Evolutionary conservation across 2,329 filamentous ascomycete species (phyloP).

Genomic region (Venturiaceae sp.): DNA sequence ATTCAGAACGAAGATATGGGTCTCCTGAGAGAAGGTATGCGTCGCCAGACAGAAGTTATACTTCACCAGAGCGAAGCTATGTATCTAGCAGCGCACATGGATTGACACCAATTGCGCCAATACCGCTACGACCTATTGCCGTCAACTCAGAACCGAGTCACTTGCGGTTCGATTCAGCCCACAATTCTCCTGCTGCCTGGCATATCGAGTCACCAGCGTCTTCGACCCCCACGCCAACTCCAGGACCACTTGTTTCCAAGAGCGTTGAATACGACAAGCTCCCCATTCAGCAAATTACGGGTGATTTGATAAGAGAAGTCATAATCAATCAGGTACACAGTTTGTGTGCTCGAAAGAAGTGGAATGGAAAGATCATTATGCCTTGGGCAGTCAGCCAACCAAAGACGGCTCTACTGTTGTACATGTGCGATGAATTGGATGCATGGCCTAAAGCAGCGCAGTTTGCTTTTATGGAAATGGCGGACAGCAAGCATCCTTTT

Average conservation of each 20-base stretch:
- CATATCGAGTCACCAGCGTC: neutral
- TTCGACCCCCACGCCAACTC: neutral
- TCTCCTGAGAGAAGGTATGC: slow-evolving; percentile 13
- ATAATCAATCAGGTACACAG: slow-evolving; percentile 1
- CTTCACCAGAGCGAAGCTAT: slow-evolving; percentile 19
- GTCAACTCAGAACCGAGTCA: neutral
- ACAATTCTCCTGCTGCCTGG: neutral
- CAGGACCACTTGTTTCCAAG: neutral
- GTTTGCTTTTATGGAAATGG: slow-evolving; percentile 26
- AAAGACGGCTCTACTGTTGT: slow-evolving; percentile 25
- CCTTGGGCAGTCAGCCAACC: slow-evolving; percentile 28
- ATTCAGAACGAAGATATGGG: slow-evolving; percentile 21
- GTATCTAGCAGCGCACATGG: slow-evolving; percentile 1
- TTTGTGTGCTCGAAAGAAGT: neutral
- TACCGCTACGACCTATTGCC: slow-evolving; percentile 21
- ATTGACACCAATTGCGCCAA: slow-evolving; percentile 24
- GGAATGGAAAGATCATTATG: slow-evolving; percentile 1
- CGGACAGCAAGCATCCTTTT: slow-evolving; percentile 27
- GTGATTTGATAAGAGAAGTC: neutral
- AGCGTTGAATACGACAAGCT: neutral
- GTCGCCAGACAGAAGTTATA: slow-evolving; percentile 7
- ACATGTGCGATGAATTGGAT: slow-evolving; percentile 27
- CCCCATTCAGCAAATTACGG: neutral
- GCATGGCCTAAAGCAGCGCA: slow-evolving; percentile 27
- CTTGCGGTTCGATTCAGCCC: slow-evolving; percentile 3